A percentile compares a stretch with the other conserved stretches of the same genome.
phyloP scores from a whole-genome alignment of 2,329 filamentous ascomycete species.

The Hymenoscyphus salicellus region DNA sequence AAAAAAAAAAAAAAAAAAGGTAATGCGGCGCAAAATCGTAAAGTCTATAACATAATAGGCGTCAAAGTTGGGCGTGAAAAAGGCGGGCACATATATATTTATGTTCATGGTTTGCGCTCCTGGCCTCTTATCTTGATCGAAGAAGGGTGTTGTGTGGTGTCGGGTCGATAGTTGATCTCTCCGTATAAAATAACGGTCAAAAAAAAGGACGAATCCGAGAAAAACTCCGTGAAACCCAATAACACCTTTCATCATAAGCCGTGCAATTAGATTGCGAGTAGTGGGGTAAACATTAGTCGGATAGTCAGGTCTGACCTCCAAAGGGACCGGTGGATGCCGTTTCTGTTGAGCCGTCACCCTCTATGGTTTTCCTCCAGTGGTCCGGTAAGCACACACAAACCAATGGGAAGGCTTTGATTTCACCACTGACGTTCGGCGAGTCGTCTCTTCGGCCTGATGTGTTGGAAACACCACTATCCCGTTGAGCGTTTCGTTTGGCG shows the following conservation, averaged over 20 bases:
- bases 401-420: slow-evolving; percentile 96
- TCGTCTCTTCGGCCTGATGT: slow-evolving; percentile 61
- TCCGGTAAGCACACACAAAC: slow-evolving; percentile 94
- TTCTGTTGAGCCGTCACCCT: slow-evolving; percentile 75
- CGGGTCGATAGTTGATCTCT: background rate
- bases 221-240: slow-evolving; percentile 31
- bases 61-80: slow-evolving; percentile 18
- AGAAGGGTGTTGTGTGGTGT: slow-evolving; percentile 4
- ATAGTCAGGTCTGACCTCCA: slow-evolving; percentile 19
- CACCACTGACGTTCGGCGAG: slow-evolving; percentile 68
- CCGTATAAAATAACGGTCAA: slow-evolving; percentile 3
- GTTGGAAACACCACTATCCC: slow-evolving; percentile 91
- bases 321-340: slow-evolving; percentile 48
- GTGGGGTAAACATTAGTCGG: slow-evolving; percentile 11
- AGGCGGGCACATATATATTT: background rate
- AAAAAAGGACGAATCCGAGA: slow-evolving; percentile 14
- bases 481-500: slow-evolving; percentile 67
- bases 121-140: background rate
- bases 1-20: slow-evolving; percentile 35
- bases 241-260: slow-evolving; percentile 33
- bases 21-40: slow-evolving; percentile 23
- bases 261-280: slow-evolving; percentile 20
- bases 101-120: background rate
- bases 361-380: slow-evolving; percentile 95
- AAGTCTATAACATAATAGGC: slow-evolving; percentile 33